Percentiles rank a stretch among this genome's conserved stretches.
Conservation (phyloP, 192 early-diverging fungal genomes). For the Podila epigama region DNA sequence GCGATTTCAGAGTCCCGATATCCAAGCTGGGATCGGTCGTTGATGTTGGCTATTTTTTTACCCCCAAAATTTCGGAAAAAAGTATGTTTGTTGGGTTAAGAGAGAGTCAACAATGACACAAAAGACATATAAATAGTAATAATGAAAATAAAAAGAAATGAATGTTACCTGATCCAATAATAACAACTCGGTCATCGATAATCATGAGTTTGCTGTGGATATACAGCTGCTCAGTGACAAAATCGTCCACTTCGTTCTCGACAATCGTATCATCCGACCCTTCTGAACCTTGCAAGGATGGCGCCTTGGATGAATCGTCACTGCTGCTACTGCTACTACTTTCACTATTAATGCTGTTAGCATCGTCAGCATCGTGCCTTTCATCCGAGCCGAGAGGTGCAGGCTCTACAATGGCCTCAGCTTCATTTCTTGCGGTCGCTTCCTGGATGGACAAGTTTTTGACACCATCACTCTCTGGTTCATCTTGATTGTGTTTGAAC, state of each 20-base stretch:
- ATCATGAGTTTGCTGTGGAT: conserved; percentile 91
- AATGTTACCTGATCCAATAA: conserved; percentile 74
- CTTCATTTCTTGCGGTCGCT: background rate
- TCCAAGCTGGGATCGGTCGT: conserved; percentile 90
- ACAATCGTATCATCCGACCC: conserved; percentile 27
- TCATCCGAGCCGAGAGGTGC: background rate
- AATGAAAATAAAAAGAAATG: background rate
- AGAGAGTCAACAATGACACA: no score
- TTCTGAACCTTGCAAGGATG: background rate
- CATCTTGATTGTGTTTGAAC: background rate
- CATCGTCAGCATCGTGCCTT: conserved; percentile 13
- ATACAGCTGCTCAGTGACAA: conserved; percentile 85
- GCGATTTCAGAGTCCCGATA: conserved; percentile 91
- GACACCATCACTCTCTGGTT: background rate
- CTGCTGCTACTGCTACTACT: conserved; percentile 56
- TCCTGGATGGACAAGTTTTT: background rate
- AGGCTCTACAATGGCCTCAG: conserved; percentile 22
- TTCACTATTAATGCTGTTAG: no score
- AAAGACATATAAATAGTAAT: no score
- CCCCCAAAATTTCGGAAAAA: background rate
- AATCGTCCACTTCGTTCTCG: conserved; percentile 50
- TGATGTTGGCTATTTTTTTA: conserved; percentile 74
- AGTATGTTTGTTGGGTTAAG: background rate
- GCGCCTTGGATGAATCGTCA: conserved; percentile 55
- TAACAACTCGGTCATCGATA: conserved; percentile 82